Evolutionary conservation across 495 filamentous ascomycete species (phyloP).

Genomic region (Astrothelium macrocarpum): DNA sequence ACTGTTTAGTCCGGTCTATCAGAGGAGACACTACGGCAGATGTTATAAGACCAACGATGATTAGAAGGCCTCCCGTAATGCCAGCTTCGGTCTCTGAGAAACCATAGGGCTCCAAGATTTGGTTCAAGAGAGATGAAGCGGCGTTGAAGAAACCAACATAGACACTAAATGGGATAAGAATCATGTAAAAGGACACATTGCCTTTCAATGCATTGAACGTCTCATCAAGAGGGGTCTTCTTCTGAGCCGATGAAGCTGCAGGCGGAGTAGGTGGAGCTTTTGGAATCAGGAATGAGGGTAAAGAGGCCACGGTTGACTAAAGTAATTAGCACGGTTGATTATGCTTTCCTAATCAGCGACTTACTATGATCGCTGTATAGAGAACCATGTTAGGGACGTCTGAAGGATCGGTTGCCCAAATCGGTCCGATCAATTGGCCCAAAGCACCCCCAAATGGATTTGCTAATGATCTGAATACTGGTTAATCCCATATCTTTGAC

Average conservation of each 20-base stretch:
- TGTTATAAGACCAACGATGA: slow-evolving; percentile 71
- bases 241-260: slow-evolving; percentile 35
- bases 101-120: slow-evolving; percentile 74
- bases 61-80: slow-evolving; percentile 82
- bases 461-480: slow-evolving; percentile 46
- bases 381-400: slow-evolving; percentile 77
- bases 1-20: slow-evolving; percentile 74
- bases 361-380: slow-evolving; percentile 65
- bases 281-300: slow-evolving; percentile 84
- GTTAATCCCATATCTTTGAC: slow-evolving; percentile 1
- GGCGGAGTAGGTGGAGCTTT: slow-evolving; percentile 61
- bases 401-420: slow-evolving; percentile 50
- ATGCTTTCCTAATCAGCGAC: neutral
- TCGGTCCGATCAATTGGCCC: slow-evolving; percentile 74
- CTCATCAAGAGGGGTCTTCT: slow-evolving; percentile 48
- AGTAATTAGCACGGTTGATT: slow-evolving; percentile 15
- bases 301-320: slow-evolving; percentile 50
- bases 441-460: slow-evolving; percentile 84
- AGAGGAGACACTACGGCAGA: slow-evolving; percentile 70
- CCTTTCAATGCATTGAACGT: slow-evolving; percentile 19
- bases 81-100: slow-evolving; percentile 76
- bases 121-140: slow-evolving; percentile 78
- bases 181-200: slow-evolving; percentile 62
- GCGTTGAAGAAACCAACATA: slow-evolving; percentile 94
- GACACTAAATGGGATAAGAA: slow-evolving; percentile 64